These are phyloP conservation scores for Neostapfia colusana DNA, from an alignment of 176 grass and related monocot genomes.

Conservation along the genomic window DNA sequence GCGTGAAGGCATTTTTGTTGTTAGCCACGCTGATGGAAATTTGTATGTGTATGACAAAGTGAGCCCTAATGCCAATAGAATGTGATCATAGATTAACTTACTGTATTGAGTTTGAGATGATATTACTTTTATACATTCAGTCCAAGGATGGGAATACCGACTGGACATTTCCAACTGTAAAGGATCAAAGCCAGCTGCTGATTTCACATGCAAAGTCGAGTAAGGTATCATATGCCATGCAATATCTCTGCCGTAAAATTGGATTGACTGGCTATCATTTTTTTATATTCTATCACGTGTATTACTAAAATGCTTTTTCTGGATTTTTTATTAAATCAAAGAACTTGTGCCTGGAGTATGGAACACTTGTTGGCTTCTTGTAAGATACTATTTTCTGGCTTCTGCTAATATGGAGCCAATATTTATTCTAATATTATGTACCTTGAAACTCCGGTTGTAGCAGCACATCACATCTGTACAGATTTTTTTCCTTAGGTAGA, in stretches of 20 bases:
- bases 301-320: constrained; percentile 4
- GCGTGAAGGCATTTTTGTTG: constrained; percentile 78
- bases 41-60: constrained; percentile 97
- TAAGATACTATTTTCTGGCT: not conserved
- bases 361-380: not conserved
- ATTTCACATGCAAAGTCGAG: constrained; percentile 93
- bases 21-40: constrained; percentile 88
- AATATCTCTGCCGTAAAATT: constrained; percentile 20
- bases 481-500: not conserved
- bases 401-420: not conserved
- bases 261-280: constrained; percentile 9
- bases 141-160: constrained; percentile 94
- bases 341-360: not conserved
- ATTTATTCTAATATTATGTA: not conserved
- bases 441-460: not conserved
- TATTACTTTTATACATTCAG: constrained; percentile 46
- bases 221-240: constrained; percentile 59
- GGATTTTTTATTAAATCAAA: not conserved
- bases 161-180: constrained; percentile 77
- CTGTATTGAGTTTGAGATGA: constrained; percentile 29
- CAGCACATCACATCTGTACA: not conserved
- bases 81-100: constrained; percentile 17
- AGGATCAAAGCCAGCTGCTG: constrained; percentile 73
- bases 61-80: constrained; percentile 36
- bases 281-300: constrained; percentile 15